phyloP scores from a whole-genome alignment of 2,329 filamentous ascomycete genomes.

The Cladophialophora psammophila region DNA sequence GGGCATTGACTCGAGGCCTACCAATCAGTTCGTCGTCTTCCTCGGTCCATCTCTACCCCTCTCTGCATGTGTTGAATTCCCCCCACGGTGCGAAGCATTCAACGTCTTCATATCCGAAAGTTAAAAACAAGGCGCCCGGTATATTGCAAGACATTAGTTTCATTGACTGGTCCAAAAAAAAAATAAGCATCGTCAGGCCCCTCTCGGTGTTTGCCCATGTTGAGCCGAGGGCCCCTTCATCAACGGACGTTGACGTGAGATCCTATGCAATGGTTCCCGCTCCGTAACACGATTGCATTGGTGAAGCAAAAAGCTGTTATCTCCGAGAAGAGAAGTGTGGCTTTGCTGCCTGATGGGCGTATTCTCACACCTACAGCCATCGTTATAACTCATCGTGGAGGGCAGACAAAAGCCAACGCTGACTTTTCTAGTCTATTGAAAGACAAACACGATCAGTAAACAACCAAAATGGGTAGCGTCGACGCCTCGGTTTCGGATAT shows the following conservation, averaged over 20 bases:
- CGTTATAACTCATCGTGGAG: background rate
- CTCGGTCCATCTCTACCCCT: slow-evolving; percentile 3
- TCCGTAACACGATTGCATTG: background rate
- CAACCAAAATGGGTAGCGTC: slow-evolving; percentile 35
- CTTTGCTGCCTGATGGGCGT: background rate
- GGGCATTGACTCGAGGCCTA: background rate
- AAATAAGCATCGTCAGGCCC: background rate
- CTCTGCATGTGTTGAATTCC: background rate
- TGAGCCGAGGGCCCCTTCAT: background rate
- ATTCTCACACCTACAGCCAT: background rate
- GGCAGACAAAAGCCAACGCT: background rate
- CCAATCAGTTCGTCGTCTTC: background rate
- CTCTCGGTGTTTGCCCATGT: background rate
- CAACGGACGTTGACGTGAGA: background rate
- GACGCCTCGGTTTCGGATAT: slow-evolving; percentile 13
- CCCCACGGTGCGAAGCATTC: background rate
- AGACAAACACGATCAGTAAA: background rate
- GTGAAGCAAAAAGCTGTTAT: background rate
- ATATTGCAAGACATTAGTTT: background rate
- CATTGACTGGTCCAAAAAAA: background rate
- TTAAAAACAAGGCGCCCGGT: background rate
- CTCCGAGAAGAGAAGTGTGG: too few species aligned
- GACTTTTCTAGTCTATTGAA: background rate
- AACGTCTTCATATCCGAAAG: background rate
- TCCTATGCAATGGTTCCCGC: background rate